These are phyloP conservation scores for Fusarium beomiforme DNA, from an alignment of 2,329 filamentous ascomycete species.

Conservation along the genomic window DNA sequence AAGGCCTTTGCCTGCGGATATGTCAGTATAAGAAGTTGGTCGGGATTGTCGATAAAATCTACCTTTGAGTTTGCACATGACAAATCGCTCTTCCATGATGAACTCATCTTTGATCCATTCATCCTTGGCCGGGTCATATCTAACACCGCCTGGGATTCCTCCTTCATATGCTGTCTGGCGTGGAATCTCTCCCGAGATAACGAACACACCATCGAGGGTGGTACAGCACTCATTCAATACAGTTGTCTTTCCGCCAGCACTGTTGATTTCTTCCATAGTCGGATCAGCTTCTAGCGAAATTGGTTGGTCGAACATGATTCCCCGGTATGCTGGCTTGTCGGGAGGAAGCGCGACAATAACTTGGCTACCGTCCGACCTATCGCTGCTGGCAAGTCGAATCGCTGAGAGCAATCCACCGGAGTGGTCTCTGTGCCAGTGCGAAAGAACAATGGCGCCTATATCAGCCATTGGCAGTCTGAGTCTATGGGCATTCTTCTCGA, in stretches of 20 bases:
- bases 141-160: not conserved
- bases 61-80: not conserved
- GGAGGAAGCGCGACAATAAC: not conserved
- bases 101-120: not conserved
- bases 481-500: not conserved
- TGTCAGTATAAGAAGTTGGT: not conserved
- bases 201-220: not conserved
- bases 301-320: not conserved
- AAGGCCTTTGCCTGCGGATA: not conserved
- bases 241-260: not conserved
- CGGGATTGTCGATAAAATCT: accelerated
- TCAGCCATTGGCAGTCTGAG: not conserved
- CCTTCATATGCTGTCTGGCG: not conserved
- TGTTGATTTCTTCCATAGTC: not conserved
- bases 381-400: not conserved
- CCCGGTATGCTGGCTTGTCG: not conserved
- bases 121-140: not conserved
- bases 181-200: not conserved
- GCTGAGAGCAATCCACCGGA: not conserved
- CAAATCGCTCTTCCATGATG: not conserved
- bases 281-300: not conserved
- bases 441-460: not conserved
- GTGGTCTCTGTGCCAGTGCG: not conserved
- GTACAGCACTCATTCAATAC: not conserved
- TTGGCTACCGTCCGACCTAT: not conserved